These are phyloP conservation scores for Ceriops tagal DNA, from an alignment of 345 rosid species.

Conservation along the genomic window DNA sequence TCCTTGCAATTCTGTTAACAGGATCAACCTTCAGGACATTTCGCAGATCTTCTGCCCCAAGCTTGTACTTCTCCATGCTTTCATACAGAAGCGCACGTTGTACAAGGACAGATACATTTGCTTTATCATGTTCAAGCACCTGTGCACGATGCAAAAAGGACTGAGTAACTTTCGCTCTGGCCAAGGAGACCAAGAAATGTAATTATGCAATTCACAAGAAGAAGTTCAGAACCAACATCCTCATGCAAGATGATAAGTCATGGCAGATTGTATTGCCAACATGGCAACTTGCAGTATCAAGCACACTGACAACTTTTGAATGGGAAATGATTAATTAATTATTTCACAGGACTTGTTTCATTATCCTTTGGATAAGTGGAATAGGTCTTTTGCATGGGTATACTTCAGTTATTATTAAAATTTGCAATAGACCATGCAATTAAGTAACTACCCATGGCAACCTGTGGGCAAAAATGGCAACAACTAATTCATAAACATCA, in stretches of 20 bases:
- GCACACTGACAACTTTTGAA: neutral
- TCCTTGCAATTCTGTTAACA: conserved; percentile 78
- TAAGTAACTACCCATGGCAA: neutral
- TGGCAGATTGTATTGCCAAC: neutral
- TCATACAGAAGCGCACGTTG: conserved; percentile 95
- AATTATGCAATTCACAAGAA: neutral
- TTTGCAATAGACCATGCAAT: neutral
- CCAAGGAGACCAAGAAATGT: neutral
- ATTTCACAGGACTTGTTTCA: neutral
- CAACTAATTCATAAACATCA: neutral
- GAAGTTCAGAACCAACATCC: neutral
- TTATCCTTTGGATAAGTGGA: neutral
- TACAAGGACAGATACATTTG: conserved; percentile 66
- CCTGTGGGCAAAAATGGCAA: no score
- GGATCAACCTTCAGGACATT: conserved; percentile 91
- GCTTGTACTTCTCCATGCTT: conserved; percentile 97
- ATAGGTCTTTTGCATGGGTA: neutral
- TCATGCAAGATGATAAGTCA: neutral
- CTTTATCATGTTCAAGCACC: conserved; percentile 73
- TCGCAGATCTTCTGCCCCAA: conserved; percentile 95
- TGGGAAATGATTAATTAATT: neutral
- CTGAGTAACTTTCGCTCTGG: neutral
- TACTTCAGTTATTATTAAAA: neutral
- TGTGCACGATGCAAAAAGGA: conserved; percentile 23
- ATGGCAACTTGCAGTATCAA: neutral